phyloP scores from a whole-genome alignment of 2,329 filamentous ascomycete genomes.

The Mycosphaerella sp. region DNA sequence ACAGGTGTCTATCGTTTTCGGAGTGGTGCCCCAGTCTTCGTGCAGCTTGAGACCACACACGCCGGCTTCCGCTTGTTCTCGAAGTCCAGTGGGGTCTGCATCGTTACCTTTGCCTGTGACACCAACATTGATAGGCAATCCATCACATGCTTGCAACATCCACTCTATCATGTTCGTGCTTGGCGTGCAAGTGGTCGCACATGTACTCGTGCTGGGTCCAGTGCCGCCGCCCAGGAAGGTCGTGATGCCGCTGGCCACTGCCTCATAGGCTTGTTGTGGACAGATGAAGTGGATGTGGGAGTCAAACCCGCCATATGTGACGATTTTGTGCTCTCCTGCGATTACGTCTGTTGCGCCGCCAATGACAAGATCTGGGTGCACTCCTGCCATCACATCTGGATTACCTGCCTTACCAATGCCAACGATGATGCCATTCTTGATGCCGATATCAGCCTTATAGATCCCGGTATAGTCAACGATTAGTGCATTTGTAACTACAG shows the following conservation, averaged over 20 bases:
- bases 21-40: constrained; percentile 92
- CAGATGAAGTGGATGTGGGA: constrained; percentile 93
- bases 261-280: constrained; percentile 81
- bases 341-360: constrained; percentile 88
- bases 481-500: constrained; percentile 82
- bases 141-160: constrained; percentile 85
- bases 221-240: constrained; percentile 88
- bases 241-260: constrained; percentile 78
- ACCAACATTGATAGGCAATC: constrained; percentile 76
- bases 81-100: constrained; percentile 60
- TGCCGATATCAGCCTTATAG: constrained; percentile 92
- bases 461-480: constrained; percentile 89
- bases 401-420: constrained; percentile 94
- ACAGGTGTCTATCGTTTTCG: constrained; percentile 84
- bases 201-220: constrained; percentile 85
- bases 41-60: constrained; percentile 89
- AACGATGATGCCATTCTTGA: constrained; percentile 79
- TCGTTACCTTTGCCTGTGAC: constrained; percentile 96
- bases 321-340: constrained; percentile 80
- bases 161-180: constrained; percentile 74
- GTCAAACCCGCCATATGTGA: constrained; percentile 86
- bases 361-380: constrained; percentile 70
- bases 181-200: constrained; percentile 89
- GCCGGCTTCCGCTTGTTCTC: constrained; percentile 75
- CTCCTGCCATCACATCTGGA: constrained; percentile 92